phyloP scores from a whole-genome alignment of 2,329 filamentous ascomycete genomes.

The Penicillium freii region DNA sequence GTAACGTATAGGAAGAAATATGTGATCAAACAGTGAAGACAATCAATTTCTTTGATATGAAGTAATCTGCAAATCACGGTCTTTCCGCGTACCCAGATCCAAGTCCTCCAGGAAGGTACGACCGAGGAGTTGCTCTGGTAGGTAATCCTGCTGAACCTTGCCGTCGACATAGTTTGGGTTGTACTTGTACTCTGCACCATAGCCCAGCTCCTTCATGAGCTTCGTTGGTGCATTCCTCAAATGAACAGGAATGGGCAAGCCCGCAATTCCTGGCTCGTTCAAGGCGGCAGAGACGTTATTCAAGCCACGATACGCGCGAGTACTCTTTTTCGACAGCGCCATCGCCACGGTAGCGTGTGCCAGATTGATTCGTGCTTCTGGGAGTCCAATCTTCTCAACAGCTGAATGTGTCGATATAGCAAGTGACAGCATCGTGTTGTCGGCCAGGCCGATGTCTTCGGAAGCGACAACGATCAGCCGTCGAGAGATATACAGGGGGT shows the following conservation, averaged over 20 bases:
- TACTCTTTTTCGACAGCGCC: conserved; percentile 78
- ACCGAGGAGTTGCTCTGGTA: conserved; percentile 73
- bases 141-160: conserved; percentile 78
- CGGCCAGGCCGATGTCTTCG: conserved; percentile 88
- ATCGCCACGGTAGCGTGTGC: conserved; percentile 84
- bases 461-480: conserved; percentile 93
- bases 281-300: conserved; percentile 77
- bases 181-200: conserved; percentile 92
- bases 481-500: conserved; percentile 86
- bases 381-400: conserved; percentile 89
- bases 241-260: conserved; percentile 79
- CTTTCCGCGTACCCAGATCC: conserved; percentile 75
- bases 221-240: conserved; percentile 87
- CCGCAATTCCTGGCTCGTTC: conserved; percentile 77
- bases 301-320: conserved; percentile 76
- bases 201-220: conserved; percentile 89
- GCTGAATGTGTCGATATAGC: conserved; percentile 85
- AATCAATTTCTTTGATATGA: neutral
- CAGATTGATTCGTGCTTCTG: conserved; percentile 88
- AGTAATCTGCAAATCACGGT: conserved; percentile 58
- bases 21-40: neutral
- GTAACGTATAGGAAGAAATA: neutral
- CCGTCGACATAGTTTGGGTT: conserved; percentile 87
- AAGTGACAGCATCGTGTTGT: conserved; percentile 77
- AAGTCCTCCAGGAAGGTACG: conserved; percentile 73